Evolutionary conservation across 2,329 filamentous ascomycete genomes (phyloP), one percentile per base, ranked within the genome.

Genomic region (Torrubiellomyces zombiae): DNA sequence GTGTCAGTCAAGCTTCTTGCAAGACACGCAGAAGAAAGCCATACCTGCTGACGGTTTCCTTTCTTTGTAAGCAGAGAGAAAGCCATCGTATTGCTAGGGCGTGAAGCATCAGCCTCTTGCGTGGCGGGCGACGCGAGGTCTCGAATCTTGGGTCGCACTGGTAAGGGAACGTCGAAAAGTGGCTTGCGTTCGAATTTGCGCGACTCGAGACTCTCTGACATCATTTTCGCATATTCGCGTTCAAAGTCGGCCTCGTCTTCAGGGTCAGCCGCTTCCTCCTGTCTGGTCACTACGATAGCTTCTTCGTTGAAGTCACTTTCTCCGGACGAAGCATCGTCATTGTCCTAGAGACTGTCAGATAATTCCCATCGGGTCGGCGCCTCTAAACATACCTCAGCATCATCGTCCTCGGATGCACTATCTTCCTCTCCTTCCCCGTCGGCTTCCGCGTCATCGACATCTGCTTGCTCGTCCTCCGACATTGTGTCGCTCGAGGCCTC

Each of bases 231-330:
- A 48, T 93, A 89, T 51, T 95, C 89, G 39, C 86, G 80, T 45
- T 98, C 91, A 46, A 98, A 98, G 20, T 98, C 89, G 6, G 86
- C 89, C 43, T 98, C 89, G 20, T 77, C 82, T 53, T 94, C 85
- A 1, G 86, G 85, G 37, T 98, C 85, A 28, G 85, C 66, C 39
- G 86, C 70, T 45, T 94, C 82, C 47, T 93, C 80, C 42, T 86
- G 76, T 31, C 85, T 74, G 21, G 82, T 91, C 23, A 98, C 86
- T 21, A 94, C 68, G 37, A 95, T 92, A 14, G 79, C 72, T 46
- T 95, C 85, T 34, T 94, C 83, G 31, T 80, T 75, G 7, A 75
- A 77, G 20, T 75, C 74, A 16, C 64, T 75, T 18, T 67, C 67
- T 19, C 56, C 47, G 17, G 55, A 54, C 3, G 63, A 67, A 9